Conservation (phyloP, 495 filamentous ascomycete species). For the Pseudomonodictys pantanalensis region DNA sequence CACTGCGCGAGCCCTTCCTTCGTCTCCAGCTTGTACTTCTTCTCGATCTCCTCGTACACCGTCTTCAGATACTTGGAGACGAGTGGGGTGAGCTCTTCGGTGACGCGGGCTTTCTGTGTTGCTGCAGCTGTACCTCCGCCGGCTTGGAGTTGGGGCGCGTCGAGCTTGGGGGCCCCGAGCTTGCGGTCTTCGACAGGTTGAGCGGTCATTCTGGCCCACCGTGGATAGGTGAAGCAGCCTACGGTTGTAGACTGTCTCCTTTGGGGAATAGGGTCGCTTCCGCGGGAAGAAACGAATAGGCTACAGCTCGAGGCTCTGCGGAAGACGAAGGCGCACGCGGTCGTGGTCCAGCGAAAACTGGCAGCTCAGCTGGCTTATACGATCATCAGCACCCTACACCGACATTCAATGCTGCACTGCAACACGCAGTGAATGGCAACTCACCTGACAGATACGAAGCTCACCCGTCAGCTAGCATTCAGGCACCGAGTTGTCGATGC, state of each 20-base stretch:
- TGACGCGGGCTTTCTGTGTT: constrained; percentile 5
- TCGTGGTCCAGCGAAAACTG: too few species aligned
- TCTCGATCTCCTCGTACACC: constrained; percentile 26
- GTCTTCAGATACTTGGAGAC: constrained; percentile 18
- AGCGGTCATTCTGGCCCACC: background rate
- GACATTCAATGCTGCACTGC: background rate
- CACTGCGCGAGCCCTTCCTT: constrained; percentile 25
- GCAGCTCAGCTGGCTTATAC: background rate
- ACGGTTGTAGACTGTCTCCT: too few species aligned
- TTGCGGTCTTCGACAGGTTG: constrained; percentile 8
- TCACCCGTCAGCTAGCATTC: constrained; percentile 1
- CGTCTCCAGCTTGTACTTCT: constrained; percentile 15
- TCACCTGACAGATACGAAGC: background rate
- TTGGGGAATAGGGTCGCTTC: too few species aligned
- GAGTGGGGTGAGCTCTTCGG: constrained; percentile 20
- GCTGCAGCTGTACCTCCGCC: constrained; percentile 26
- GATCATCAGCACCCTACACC: background rate
- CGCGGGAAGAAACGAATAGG: too few species aligned
- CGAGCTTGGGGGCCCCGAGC: constrained; percentile 26
- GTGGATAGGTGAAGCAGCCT: too few species aligned
- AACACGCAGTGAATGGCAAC: background rate
- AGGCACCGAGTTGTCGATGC: background rate
- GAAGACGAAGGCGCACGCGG: background rate
- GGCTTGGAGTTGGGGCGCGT: constrained; percentile 30
- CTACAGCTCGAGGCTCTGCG: too few species aligned